These are phyloP conservation scores for Tylopilus vinaceipallidus DNA, from an alignment of 768 basidiomycete species.

Conservation along the genomic window DNA sequence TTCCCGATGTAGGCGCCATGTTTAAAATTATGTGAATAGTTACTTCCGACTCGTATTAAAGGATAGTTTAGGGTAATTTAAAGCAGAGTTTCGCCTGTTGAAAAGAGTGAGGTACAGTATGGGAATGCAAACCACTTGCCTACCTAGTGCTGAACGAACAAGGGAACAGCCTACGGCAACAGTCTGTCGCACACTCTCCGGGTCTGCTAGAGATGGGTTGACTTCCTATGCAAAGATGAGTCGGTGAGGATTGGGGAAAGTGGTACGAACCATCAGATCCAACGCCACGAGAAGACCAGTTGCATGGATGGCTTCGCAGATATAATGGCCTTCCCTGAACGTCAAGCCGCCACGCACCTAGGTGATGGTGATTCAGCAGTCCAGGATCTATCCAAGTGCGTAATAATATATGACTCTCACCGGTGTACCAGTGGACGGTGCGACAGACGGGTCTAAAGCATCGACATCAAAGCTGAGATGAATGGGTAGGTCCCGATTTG, in stretches of 20 bases:
- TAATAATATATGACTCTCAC: constrained; percentile 40
- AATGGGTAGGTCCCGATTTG: constrained; percentile 76
- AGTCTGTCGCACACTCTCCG: constrained; percentile 75
- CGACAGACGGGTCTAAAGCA: constrained; percentile 90
- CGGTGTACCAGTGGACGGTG: constrained; percentile 94
- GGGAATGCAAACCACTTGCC: constrained; percentile 21
- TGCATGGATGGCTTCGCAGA: constrained; percentile 89
- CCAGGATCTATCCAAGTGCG: background rate
- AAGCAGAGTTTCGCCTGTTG: constrained; percentile 34
- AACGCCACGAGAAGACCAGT: constrained; percentile 90
- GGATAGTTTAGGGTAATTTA: constrained; percentile 12
- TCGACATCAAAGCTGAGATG: constrained; percentile 98
- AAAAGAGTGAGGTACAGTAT: constrained; percentile 6
- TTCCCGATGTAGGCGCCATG: no score
- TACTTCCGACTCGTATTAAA: no score
- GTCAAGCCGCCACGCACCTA: constrained; percentile 92
- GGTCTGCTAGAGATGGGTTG: constrained; percentile 88
- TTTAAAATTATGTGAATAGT: no score
- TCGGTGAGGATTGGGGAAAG: background rate
- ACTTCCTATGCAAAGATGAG: constrained; percentile 65
- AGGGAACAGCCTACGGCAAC: constrained; percentile 89
- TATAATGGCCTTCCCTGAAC: constrained; percentile 98
- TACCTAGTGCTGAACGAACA: constrained; percentile 79
- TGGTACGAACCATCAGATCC: constrained; percentile 80
- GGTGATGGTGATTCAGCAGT: background rate